Evolutionary conservation across 2,329 filamentous ascomycete genomes (phyloP).

Genomic region (Purpureocillium lavendulum): DNA sequence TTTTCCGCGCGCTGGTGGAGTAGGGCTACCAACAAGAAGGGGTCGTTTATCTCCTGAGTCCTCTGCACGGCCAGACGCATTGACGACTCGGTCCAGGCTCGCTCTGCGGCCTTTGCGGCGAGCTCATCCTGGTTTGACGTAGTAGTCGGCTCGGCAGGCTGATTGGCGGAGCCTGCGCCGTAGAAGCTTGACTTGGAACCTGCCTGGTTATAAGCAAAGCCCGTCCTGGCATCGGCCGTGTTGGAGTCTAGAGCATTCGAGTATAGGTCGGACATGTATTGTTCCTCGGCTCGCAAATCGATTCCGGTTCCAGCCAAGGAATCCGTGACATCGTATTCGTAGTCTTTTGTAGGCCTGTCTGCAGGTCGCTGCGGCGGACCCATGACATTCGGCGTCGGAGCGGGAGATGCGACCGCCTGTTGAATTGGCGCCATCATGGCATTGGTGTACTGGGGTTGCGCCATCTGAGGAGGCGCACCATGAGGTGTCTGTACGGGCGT

Average conservation of each 20-base stretch:
- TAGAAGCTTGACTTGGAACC: constrained; percentile 52
- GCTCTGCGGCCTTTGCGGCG: constrained; percentile 55
- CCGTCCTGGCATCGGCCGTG: constrained; percentile 36
- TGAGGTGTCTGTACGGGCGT: constrained; percentile 24
- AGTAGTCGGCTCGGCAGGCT: constrained; percentile 40
- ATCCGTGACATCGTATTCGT: constrained; percentile 70
- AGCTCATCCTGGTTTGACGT: constrained; percentile 52
- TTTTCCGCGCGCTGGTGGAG: constrained; percentile 50
- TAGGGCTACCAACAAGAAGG: constrained; percentile 62
- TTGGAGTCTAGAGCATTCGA: constrained; percentile 38
- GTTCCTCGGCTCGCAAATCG: constrained; percentile 79
- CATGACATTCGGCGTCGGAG: constrained; percentile 31
- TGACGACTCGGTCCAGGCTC: constrained; percentile 58
- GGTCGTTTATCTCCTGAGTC: constrained; percentile 63
- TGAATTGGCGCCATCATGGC: constrained; percentile 20
- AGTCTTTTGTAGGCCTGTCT: constrained; percentile 54
- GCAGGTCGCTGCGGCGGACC: constrained; percentile 52
- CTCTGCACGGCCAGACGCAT: constrained; percentile 49
- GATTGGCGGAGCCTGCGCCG: constrained; percentile 57
- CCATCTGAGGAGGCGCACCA: constrained; percentile 11
- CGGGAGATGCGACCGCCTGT: constrained; percentile 13
- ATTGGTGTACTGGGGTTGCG: constrained; percentile 16
- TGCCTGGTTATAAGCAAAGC: constrained; percentile 42
- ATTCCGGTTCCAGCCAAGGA: constrained; percentile 79
- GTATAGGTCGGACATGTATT: constrained; percentile 64